Base-by-base conservation (phyloP, 2,329 filamentous ascomycete genomes). In the Tolypocladium tropicale region DNA sequence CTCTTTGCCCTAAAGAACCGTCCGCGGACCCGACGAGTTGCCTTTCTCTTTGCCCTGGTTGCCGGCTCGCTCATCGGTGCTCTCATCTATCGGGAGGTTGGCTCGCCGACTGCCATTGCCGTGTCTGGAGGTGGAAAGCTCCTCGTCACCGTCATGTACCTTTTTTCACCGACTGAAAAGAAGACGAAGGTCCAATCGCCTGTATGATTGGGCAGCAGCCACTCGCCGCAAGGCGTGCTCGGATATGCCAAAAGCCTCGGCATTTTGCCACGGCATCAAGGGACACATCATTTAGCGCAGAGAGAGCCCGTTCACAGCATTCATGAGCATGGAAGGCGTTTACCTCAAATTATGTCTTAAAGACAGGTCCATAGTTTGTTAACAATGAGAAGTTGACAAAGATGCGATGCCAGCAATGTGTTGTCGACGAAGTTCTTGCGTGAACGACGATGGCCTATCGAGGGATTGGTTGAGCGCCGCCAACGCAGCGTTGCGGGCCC, bases 31-130 rank as follows among this genome's bases (percentile, higher is more conserved):
- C 69, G 81, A 6, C 68, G 80, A 3, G 65, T 76, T 4, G 67
- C 73, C 39, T 84, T 84, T 58, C 66, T 84, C 48, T 21, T 71
- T 0, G 65, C 74, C 3, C 64, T 84, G 34, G 65, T 77, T 4
- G 64, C 71, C 1, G 81, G 81, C 0, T 74, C 74, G 9, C 72
- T 84, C 32, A 66, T 75, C 0, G 81, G 81, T 0, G 81, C 80
- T 1, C 73, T 71, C 23, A 74, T 80, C 50, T 80, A 66, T 39
- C 56, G 61, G 34, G 52, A 57, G 30, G 58, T 61, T 2, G 63
- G 62, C 10, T 65, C 64, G 21, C 56, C 61, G 12, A 59, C 61
- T 18, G 63, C 60, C 51, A 59, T 66, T 39, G 62, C 56, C 16
- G 58, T 66, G 6, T 66, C 64, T 12, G 64, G 61, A 12, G 62